Evolutionary conservation across 1,284 basidiomycete genomes (phyloP).

Genomic region (Moesziomyces sp.): DNA sequence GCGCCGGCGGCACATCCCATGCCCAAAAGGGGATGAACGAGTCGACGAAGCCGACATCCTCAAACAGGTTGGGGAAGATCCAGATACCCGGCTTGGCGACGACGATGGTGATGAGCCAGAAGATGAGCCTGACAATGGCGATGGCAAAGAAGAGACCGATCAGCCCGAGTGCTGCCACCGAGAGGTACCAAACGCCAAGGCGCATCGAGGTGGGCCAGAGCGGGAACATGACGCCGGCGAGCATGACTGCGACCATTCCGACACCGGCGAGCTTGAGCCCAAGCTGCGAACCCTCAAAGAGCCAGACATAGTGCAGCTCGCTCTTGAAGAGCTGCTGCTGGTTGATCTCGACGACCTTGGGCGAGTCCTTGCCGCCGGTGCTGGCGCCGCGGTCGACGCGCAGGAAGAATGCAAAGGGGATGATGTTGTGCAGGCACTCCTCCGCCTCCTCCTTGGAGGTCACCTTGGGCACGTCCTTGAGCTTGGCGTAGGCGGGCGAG

Average conservation of each 20-base stretch:
- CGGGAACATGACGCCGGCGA: conserved; percentile 98
- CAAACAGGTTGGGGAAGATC: conserved; percentile 98
- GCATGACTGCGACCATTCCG: conserved; percentile 90
- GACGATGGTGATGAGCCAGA: conserved; percentile 92
- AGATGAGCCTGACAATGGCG: conserved; percentile 89
- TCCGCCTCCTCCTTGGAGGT: conserved; percentile 82
- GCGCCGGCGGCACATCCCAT: conserved; percentile 83
- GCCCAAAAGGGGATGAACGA: conserved; percentile 98
- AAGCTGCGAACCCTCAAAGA: conserved; percentile 93
- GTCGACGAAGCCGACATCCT: conserved; percentile 98
- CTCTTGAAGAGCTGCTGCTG: conserved; percentile 76
- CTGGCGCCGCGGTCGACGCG: conserved; percentile 73
- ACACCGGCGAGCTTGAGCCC: conserved; percentile 91
- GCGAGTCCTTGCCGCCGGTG: conserved; percentile 51
- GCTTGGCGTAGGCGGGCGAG: conserved; percentile 88
- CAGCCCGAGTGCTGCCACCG: conserved; percentile 85
- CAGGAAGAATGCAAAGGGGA: conserved; percentile 74
- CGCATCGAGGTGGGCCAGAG: conserved; percentile 93
- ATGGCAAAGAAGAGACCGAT: conserved; percentile 91
- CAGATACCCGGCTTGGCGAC: conserved; percentile 91
- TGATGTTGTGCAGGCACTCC: conserved; percentile 76
- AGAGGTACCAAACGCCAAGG: conserved; percentile 96
- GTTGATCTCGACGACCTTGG: conserved; percentile 73
- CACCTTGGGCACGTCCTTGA: conserved; percentile 74
- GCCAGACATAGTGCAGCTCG: conserved; percentile 81